Evolutionary conservation across 1,139 yeast species (phyloP), one percentile per base, ranked within the genome.

Genomic region (Fermentozyma sake): DNA sequence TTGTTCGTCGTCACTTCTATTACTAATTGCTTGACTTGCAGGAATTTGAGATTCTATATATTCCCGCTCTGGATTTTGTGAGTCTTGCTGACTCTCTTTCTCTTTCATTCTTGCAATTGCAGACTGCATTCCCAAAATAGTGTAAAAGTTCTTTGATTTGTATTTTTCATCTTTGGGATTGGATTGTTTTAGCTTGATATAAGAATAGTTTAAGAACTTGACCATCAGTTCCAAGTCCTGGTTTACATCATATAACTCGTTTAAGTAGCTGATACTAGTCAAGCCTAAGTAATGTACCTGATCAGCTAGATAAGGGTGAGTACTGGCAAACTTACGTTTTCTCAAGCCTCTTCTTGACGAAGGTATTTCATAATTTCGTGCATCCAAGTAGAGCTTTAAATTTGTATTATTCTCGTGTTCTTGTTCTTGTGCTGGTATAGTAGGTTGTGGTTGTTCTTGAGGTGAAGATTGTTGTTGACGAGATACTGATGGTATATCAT

Each of bases 291-390:
- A 67, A 34, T 63, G 68, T 3, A 70, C 71, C 35, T 65, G 70
- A 36, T 68, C 74, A 3, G 71, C 67, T 13, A 68, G 39, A 36
- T 68, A 68, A 0, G 74, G 74, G 41, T 66, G 71, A 2, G 70
- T 56, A 41, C 68, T 61, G 2, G 72, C 60, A 38, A 68, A 68
- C 26, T 61, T 67, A 15, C 74, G 44, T 38, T 64, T 63, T 5
- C 74, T 46, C 12, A 68, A 45, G 5, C 68, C 64, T 30, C 72
- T 38, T 26, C 61, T 35, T 3, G 46, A 34, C 3, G 29, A 23
- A 6, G 32, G 18, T 7, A 16, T 11, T 22, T 38, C 43, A 22
- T 31, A 33, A 30, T 37, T 39, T 19, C 43, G 24, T 11, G 44
- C 35, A 18, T 41, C 43, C 18, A 42, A 27, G 28, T 41, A 42